Evolutionary conservation across 1,284 basidiomycete genomes (phyloP), one percentile per base, ranked within the genome.

Genomic region (Megacollybia platyphylla): DNA sequence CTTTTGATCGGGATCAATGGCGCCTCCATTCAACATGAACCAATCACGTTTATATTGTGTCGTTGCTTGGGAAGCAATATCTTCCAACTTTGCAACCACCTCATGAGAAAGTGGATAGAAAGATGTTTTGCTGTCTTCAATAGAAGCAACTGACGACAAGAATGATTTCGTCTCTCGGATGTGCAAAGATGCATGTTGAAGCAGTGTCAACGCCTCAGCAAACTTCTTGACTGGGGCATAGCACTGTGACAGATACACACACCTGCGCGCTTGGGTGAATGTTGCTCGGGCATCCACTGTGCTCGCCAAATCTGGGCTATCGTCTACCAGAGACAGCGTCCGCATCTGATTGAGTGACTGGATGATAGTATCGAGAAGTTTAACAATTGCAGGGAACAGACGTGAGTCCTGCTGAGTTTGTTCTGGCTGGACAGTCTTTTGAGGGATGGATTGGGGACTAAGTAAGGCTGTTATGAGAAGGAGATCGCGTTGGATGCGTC

Each of bases 401-500:
- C 86, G 69, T 43, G 68, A 61, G 53, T 84, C 82, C 42, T 85
- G 69, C 11, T 34, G 11, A 11, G 31, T 11, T 4, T 11, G 15
- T 24, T 24, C 20, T 5, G 20, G 20, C 50, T 71, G 57, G 51
- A 61, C 64, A 51, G 63, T 72, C 48, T 54, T 57, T 51, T 63
- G 74, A 51, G 54, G 55, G 27, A 46, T 46, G 27, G 52, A 51
- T 49, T 63, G 48, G 43, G 59, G 39, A 52, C 54, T 59, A 29
- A 72, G 66, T 2, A 87, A 67, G 5, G 79, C 76, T 31, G 71
- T 75, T 43, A 86, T 71, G 31, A 96, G 73, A n/a, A 90, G 72
- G 2, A 90, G 69, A 55, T 96, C 92, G 13, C 91, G 80, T 54
- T 90, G 79, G 44, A 89, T 89, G 7, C 92, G 87, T 41, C 82